Evolutionary conservation across 1,139 yeast genomes (phyloP).

Genomic region (Kodamaea arcana): DNA sequence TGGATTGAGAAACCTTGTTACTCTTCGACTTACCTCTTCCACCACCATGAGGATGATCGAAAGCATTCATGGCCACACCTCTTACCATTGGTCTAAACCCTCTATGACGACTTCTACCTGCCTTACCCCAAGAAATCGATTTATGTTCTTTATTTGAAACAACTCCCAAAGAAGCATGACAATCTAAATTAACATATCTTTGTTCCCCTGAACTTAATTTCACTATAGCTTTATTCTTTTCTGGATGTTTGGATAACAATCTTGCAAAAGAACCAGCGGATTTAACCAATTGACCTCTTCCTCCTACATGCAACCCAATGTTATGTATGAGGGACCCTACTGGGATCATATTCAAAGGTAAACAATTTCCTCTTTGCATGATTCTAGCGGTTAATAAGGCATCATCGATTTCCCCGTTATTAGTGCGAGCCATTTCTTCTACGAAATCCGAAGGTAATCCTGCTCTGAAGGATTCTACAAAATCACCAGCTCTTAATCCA

Average conservation of each 20-base stretch:
- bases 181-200: slow-evolving; percentile 78
- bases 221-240: slow-evolving; percentile 67
- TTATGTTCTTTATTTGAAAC: slow-evolving; percentile 96
- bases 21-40: slow-evolving; percentile 99
- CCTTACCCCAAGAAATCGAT: slow-evolving; percentile 88
- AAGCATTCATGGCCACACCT: slow-evolving; percentile 98
- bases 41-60: slow-evolving; percentile 99
- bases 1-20: slow-evolving; percentile 87
- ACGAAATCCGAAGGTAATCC: slow-evolving; percentile 82
- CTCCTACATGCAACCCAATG: slow-evolving; percentile 69
- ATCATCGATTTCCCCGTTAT: slow-evolving; percentile 83
- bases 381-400: slow-evolving; percentile 85
- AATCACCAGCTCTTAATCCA: slow-evolving; percentile 90
- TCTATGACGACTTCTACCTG: slow-evolving; percentile 89
- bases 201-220: slow-evolving; percentile 90
- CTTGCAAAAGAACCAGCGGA: slow-evolving; percentile 96
- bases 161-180: slow-evolving; percentile 92
- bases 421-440: slow-evolving; percentile 56
- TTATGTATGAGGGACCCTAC: slow-evolving; percentile 88
- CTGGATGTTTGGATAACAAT: slow-evolving; percentile 73
- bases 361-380: slow-evolving; percentile 90
- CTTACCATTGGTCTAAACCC: slow-evolving; percentile 95
- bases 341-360: slow-evolving; percentile 89
- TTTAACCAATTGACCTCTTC: slow-evolving; percentile 89
- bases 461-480: slow-evolving; percentile 79